Conservation (phyloP, 805 yeast species). For the Wickerhamiella vanderwaltii region DNA sequence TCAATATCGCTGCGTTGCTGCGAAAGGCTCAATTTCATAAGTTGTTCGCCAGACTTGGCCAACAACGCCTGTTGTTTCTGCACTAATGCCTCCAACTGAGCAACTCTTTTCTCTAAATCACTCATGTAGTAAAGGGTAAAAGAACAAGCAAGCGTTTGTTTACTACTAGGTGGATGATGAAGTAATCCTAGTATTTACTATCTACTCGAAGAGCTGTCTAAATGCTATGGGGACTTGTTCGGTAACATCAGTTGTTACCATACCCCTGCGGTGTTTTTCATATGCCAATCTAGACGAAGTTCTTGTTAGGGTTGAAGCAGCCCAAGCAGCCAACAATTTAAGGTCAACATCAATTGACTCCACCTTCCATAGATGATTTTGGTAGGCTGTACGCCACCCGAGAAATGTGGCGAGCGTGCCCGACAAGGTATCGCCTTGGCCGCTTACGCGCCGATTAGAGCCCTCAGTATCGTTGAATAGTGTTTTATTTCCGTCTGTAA, state of each 20-base stretch:
- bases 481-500: slow-evolving; percentile 38
- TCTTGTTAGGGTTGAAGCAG: slow-evolving; percentile 59
- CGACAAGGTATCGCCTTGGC: slow-evolving; percentile 89
- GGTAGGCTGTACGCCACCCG: slow-evolving; percentile 66
- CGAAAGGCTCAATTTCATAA: slow-evolving; percentile 54
- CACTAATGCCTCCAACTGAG: slow-evolving; percentile 32
- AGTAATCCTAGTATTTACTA: not conserved
- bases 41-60: slow-evolving; percentile 67
- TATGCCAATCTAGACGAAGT: slow-evolving; percentile 55
- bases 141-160: no score
- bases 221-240: slow-evolving; percentile 54
- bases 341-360: slow-evolving; percentile 26
- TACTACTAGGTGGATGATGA: not conserved
- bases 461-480: slow-evolving; percentile 44
- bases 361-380: slow-evolving; percentile 45
- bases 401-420: slow-evolving; percentile 75
- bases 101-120: slow-evolving; percentile 3
- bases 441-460: slow-evolving; percentile 75
- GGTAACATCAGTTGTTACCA: slow-evolving; percentile 78
- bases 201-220: slow-evolving; percentile 30
- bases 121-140: no score
- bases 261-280: slow-evolving; percentile 51
- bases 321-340: slow-evolving; percentile 48
- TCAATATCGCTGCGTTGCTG: slow-evolving; percentile 32
- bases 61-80: slow-evolving; percentile 54